Base-by-base conservation (phyloP, 23 red algal genomes). In the Gracilaria gracilis region DNA sequence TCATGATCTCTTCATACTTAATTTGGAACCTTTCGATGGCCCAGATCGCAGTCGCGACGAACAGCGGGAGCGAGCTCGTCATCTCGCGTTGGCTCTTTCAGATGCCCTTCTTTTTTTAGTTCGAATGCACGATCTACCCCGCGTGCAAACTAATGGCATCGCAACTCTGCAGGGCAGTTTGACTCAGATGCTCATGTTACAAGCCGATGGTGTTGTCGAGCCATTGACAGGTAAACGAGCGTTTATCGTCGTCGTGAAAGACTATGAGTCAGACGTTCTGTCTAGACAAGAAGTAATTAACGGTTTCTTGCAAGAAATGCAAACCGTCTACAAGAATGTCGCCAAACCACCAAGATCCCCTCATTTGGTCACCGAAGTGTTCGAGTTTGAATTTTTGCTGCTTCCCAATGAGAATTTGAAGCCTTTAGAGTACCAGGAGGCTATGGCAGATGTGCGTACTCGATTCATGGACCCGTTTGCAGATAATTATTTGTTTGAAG, bases 321-420 rank as follows among this genome's bases (percentile, higher is more conserved):
- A 92, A 76, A 76, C 46, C 19, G 54, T 92, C 16, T 92, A 92
- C 53, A 65, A 71, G 33, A 79, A 74, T 58, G 64, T 92, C 9
- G 89, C 69, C 14, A 92, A 92, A 55, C 80, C 89, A 14, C 65
- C 89, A 14, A 38, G 89, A 29, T 83, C 78, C n/a, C 82, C 85
- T 16, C 42, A 61, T 42, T 46, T 80, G 16, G 75, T 92, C 9
- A 90, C 82, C 23, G 92, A 98, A 20, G 38, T 98, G 13, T 98
- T 92, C 53, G 92, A 98, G 46, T 47, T 95, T 38, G 84, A 98
- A 32, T 95, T 95, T 61, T 80, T 81, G 15, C 46, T 91, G 44
- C 69, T 98, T 47, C 96, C 96, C 24, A 85, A 83, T 86, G 83
- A 89, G 47, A 27, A 32, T 31, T 80, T 79, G 49, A 69, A 61